Evolutionary conservation across 2,329 filamentous ascomycete genomes (phyloP).

Genomic region (Fusarium zealandicum): DNA sequence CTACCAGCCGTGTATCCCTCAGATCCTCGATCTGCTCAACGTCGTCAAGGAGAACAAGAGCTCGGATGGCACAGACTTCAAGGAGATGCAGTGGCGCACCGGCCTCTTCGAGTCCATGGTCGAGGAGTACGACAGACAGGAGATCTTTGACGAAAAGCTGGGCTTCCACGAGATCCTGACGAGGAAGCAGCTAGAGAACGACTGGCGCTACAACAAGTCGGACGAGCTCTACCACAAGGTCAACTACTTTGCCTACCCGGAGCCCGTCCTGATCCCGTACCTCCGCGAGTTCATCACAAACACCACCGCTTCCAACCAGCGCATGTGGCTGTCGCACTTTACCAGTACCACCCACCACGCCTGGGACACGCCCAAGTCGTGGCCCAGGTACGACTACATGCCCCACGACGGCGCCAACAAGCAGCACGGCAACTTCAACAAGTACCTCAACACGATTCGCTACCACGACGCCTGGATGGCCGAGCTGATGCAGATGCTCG

Average conservation of each 20-base stretch:
- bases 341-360: constrained; percentile 49
- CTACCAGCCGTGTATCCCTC: constrained; percentile 55
- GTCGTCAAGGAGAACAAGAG: constrained; percentile 33
- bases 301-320: constrained; percentile 45
- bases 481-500: constrained; percentile 43
- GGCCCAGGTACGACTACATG: constrained; percentile 36
- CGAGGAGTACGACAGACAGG: constrained; percentile 47
- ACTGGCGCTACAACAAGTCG: constrained; percentile 35
- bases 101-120: constrained; percentile 48
- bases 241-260: constrained; percentile 48
- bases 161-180: constrained; percentile 44
- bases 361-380: constrained; percentile 36
- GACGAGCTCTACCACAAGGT: constrained; percentile 37
- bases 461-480: constrained; percentile 47
- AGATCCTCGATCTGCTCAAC: constrained; percentile 48
- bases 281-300: constrained; percentile 45
- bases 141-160: constrained; percentile 44
- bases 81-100: constrained; percentile 44
- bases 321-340: constrained; percentile 48
- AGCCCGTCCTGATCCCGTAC: constrained; percentile 43
- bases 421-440: constrained; percentile 43
- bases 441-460: constrained; percentile 45
- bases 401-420: constrained; percentile 37
- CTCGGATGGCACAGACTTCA: constrained; percentile 33
- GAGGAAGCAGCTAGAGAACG: constrained; percentile 41